A percentile compares a stretch with the other conserved stretches of the same genome.
Conservation (phyloP, 768 basidiomycete genomes). For the Neoboletus magnificus region DNA sequence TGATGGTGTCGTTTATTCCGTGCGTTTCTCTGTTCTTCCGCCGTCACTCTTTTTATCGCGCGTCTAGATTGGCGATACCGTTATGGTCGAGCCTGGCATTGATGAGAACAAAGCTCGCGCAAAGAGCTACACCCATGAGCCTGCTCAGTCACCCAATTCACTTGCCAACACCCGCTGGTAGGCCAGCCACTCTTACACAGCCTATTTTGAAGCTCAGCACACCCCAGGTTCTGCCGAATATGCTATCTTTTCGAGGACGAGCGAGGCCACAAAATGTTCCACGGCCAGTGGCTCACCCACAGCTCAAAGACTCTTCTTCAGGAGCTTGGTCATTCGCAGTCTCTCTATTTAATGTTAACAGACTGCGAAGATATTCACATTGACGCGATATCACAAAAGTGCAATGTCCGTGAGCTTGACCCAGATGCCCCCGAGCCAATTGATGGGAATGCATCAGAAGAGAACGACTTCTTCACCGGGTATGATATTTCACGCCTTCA, state of each 20-base stretch:
- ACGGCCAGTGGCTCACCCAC: constrained; percentile 71
- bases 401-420: constrained; percentile 44
- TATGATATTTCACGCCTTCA: constrained; percentile 25
- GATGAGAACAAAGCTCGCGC: constrained; percentile 43
- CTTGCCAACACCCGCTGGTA: constrained; percentile 63
- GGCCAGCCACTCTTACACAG: constrained; percentile 11
- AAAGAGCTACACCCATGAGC: constrained; percentile 37
- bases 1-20: constrained; percentile 57
- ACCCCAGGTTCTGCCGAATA: constrained; percentile 67
- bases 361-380: constrained; percentile 55
- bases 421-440: constrained; percentile 44
- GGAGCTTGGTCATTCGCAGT: constrained; percentile 61
- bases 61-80: constrained; percentile 56
- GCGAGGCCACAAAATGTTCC: constrained; percentile 48
- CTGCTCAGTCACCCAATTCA: constrained; percentile 48
- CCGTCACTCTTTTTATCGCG: constrained; percentile 8
- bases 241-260: constrained; percentile 54
- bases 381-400: constrained; percentile 56
- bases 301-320: constrained; percentile 61
- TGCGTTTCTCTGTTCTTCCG: constrained; percentile 26
- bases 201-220: background rate
- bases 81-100: constrained; percentile 59
- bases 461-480: constrained; percentile 58
- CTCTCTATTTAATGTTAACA: constrained; percentile 50
- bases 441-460: constrained; percentile 38